Conservation (phyloP, 257 asterid species). For the Rhazya stricta region DNA sequence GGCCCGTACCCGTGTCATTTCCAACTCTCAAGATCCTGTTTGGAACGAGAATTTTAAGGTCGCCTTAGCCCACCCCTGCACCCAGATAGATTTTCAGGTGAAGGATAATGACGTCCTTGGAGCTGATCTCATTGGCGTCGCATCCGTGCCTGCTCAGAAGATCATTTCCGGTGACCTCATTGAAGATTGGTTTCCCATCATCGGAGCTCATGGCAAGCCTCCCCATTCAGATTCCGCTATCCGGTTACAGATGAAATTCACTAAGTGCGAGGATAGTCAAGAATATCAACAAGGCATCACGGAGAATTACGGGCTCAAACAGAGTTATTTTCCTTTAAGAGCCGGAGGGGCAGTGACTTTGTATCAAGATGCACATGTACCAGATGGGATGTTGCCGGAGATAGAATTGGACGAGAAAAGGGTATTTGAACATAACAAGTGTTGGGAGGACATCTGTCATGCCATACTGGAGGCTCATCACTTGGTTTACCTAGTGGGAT, state of each 20-base stretch:
- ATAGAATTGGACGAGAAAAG: constrained; percentile 39
- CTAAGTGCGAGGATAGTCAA: constrained; percentile 45
- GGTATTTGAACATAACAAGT: constrained; percentile 42
- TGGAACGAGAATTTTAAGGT: constrained; percentile 79
- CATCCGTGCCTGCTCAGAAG: constrained; percentile 48
- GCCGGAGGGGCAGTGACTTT: constrained; percentile 69
- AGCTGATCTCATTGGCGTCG: constrained; percentile 73
- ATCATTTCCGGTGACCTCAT: constrained; percentile 57
- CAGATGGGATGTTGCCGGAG: constrained; percentile 63
- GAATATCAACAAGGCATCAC: constrained; percentile 36
- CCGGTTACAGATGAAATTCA: constrained; percentile 54
- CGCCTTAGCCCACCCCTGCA: constrained; percentile 82
- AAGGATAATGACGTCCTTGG: constrained; percentile 92
- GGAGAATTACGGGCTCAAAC: constrained; percentile 39
- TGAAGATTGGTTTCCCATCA: constrained; percentile 79
- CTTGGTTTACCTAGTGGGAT: constrained; percentile 60
- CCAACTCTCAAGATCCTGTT: constrained; percentile 73
- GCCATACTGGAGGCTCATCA: constrained; percentile 77
- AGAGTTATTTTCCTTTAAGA: constrained; percentile 71
- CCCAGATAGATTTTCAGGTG: constrained; percentile 74
- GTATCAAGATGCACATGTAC: constrained; percentile 77
- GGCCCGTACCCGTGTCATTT: constrained; percentile 72
- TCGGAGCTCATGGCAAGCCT: constrained; percentile 61
- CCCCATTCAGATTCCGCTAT: constrained; percentile 64
- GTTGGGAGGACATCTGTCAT: constrained; percentile 84